Percentiles rank a stretch among this genome's conserved stretches.
Evolutionary conservation across 148 eudicot genomes (phyloP).

Genomic region (Vaccinium myrtillus): DNA sequence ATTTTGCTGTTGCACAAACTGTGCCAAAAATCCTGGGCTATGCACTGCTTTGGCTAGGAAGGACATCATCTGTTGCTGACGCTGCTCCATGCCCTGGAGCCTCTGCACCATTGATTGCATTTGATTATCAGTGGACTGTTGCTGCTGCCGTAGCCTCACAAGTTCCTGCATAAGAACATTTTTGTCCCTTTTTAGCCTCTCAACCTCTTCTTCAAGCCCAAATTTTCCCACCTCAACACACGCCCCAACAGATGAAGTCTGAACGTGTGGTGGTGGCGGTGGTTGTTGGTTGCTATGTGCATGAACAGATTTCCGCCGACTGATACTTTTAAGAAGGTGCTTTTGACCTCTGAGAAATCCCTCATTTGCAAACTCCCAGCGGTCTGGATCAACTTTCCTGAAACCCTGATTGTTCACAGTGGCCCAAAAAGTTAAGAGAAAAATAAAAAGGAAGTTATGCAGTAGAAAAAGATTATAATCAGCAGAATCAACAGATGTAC

Average conservation of each 20-base stretch:
- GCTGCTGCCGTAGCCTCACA: slow-evolving; percentile 67
- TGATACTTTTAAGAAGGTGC: slow-evolving; percentile 56
- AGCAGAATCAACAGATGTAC: not conserved
- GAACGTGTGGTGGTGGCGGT: slow-evolving; percentile 39
- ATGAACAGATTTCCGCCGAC: slow-evolving; percentile 52
- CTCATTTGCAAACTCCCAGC: slow-evolving; percentile 86
- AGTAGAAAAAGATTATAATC: slow-evolving; percentile 20
- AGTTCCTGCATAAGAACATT: slow-evolving; percentile 77
- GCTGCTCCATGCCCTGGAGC: slow-evolving; percentile 67
- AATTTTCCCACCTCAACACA: slow-evolving; percentile 77
- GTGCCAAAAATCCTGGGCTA: slow-evolving; percentile 66
- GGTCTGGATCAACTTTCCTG: slow-evolving; percentile 81
- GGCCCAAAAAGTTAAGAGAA: not conserved
- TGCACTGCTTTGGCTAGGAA: slow-evolving; percentile 67
- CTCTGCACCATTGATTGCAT: slow-evolving; percentile 61
- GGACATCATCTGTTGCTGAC: slow-evolving; percentile 79
- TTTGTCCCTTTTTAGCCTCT: slow-evolving; percentile 69
- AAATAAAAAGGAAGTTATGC: not conserved
- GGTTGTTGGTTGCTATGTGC: slow-evolving; percentile 40
- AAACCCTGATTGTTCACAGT: slow-evolving; percentile 53
- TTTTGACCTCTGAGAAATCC: slow-evolving; percentile 72
- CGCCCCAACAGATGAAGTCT: slow-evolving; percentile 50
- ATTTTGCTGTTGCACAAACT: slow-evolving; percentile 49
- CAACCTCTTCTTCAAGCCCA: slow-evolving; percentile 76
- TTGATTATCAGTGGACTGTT: slow-evolving; percentile 65